A percentile compares a stretch with the other conserved stretches of the same genome.
These are phyloP conservation scores for Arachnopeziza araneosa DNA, from an alignment of 2,329 filamentous ascomycete species.

Conservation along the genomic window DNA sequence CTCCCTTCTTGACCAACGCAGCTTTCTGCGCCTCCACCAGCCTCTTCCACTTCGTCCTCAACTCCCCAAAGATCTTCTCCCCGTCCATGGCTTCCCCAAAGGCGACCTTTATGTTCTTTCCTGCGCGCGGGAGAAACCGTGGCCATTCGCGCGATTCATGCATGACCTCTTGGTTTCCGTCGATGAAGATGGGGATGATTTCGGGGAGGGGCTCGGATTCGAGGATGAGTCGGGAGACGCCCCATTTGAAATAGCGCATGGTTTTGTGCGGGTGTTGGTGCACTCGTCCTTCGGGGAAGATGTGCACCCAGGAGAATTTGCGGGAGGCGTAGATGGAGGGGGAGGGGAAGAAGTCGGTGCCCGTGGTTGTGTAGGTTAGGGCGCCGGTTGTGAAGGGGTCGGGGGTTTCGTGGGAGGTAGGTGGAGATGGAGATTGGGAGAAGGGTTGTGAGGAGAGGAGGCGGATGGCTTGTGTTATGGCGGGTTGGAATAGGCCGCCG, in stretches of 20 bases:
- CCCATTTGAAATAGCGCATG: conserved; percentile 98
- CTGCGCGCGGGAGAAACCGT: conserved; percentile 70
- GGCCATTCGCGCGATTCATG: conserved; percentile 75
- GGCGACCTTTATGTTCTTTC: conserved; percentile 64
- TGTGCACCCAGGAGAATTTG: conserved; percentile 80
- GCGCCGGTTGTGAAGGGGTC: conserved; percentile 47
- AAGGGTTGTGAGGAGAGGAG: conserved; percentile 63
- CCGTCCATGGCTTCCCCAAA: conserved; percentile 76
- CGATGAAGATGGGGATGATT: conserved; percentile 89
- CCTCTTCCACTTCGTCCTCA: conserved; percentile 68
- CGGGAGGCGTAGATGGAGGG: conserved; percentile 67
- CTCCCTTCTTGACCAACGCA: conserved; percentile 32
- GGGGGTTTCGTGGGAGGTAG: conserved; percentile 14
- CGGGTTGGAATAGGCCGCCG: conserved; percentile 87
- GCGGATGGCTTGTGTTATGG: conserved; percentile 77
- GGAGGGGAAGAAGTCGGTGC: conserved; percentile 58
- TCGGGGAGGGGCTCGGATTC: conserved; percentile 84
- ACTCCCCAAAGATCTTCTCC: conserved; percentile 70
- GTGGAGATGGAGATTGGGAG: conserved; percentile 20
- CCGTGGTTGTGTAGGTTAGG: conserved; percentile 59
- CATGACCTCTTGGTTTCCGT: conserved; percentile 86
- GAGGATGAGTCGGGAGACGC: conserved; percentile 82
- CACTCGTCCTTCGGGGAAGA: conserved; percentile 92
- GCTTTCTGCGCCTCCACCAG: conserved; percentile 51
- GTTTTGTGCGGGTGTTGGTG: conserved; percentile 76